Base-by-base conservation (phyloP, 768 basidiomycete genomes). In the Galerina marginata region DNA sequence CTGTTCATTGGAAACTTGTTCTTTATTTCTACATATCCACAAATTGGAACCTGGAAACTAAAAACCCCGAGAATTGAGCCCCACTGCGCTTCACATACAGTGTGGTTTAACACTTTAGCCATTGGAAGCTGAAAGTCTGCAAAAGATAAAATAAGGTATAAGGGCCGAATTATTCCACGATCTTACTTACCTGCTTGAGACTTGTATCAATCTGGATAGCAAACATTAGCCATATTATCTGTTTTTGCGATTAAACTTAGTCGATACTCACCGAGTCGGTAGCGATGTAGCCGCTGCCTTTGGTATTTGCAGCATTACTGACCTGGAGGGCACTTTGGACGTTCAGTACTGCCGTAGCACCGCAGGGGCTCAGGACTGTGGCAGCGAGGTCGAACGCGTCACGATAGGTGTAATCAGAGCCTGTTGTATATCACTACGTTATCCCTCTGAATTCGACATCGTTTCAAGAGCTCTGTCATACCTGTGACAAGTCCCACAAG, bases 381-480 rank as follows among this genome's bases (percentile, higher is more conserved):
- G 65, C 63, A 29, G 64, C 67, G 25, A 72, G 65, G 44, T 72
- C 71, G 56, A 70, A 72, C 7, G 36, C 58, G 52, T 72, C 69
- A 44, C 67, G 65, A 44, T 70, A 72, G 54, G 63, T 63, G 57
- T 70, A 72, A 37, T 66, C 60, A 9, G 58, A 59, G 36, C 68
- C 70, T 71, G 38, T 6, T 16, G n/a, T 23, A 48, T 23, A 29
- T 25, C 26, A 14, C 26, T 12, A 29, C 11, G 11, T 48, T 4
- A 33, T 3, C 29, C 7, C 2, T 33, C 29, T 33, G 29, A 33
- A 33, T 33, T 33, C 7, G 7, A 33, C 29, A 33, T 33, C 29
- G 5, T 33, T 7, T 33, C 5, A 33, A 2, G 29, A 7, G 29
- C 29, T 29, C 29, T 4, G 29, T 7, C 29, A 33, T 33, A 33